These are phyloP conservation scores for Suillus weaverae DNA, from an alignment of 768 basidiomycete genomes.

Conservation along the genomic window DNA sequence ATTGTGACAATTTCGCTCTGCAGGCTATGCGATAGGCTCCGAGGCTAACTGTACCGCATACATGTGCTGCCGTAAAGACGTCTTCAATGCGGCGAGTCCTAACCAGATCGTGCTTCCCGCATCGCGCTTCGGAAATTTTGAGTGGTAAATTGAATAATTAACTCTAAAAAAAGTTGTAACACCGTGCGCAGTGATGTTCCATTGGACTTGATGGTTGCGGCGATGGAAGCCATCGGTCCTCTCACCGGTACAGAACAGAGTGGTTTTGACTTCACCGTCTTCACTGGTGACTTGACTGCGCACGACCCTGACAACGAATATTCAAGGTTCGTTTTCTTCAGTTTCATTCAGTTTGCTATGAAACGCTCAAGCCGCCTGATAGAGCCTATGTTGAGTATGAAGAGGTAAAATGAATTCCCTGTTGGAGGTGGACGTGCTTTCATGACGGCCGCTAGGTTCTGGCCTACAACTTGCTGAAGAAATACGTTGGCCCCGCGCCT, in stretches of 20 bases:
- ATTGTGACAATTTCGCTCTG: not conserved
- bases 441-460: conserved; percentile 40
- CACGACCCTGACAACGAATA: conserved; percentile 71
- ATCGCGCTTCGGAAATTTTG: conserved; percentile 61
- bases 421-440: not conserved
- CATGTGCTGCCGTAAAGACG: conserved; percentile 60
- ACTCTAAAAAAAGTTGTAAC: not conserved
- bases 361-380: not conserved
- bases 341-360: not conserved
- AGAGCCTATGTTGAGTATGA: conserved; percentile 61
- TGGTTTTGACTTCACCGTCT: conserved; percentile 65
- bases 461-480: conserved; percentile 61
- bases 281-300: conserved; percentile 72
- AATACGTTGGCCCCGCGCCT: conserved; percentile 57
- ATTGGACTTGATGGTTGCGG: conserved; percentile 53
- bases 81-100: conserved; percentile 47
- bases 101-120: conserved; percentile 52
- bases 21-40: conserved; percentile 66
- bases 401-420: conserved; percentile 42
- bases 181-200: conserved; percentile 53
- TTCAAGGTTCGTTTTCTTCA: conserved; percentile 43
- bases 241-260: conserved; percentile 57
- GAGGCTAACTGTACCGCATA: conserved; percentile 69
- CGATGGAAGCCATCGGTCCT: conserved; percentile 63
- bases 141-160: conserved; percentile 38